Evolutionary conservation across 257 asterid genomes (phyloP), one percentile per base, ranked within the genome.

Genomic region (Catharanthus roseus): DNA sequence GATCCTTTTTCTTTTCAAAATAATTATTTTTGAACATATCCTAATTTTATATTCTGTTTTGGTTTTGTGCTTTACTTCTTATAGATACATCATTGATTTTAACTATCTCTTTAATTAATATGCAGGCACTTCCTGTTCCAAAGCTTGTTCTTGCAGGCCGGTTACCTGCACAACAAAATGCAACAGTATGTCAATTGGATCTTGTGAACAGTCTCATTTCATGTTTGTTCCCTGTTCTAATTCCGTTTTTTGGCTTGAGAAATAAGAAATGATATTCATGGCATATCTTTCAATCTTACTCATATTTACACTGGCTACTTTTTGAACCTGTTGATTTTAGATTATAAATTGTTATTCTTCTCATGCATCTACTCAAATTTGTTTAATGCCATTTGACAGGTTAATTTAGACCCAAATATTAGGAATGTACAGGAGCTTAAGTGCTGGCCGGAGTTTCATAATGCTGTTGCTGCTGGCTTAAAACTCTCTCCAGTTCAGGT

Each of bases 91-190:
- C 66, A 39, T 64, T 24, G 64, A 45, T 36, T 61, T 28, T 65
- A 54, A 58, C 50, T 42, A 67, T 70, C 47, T 66, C 38, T 69
- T 47, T 29, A 61, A 39, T 58, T 68, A 45, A 45, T 76, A 62
- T 33, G 83, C 90, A 91, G 99, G 95, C 97, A 77, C 96, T 93
- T 73, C 78, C 87, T 55, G 97, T 91, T 54, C 99, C 99, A 61
- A 93, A 93, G 85, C 99, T 93, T 85, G 95, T 91, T 78, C 86
- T 93, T 83, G 97, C 99, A 45, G 97, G 99, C 77, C 92, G 96
- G 72, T 78, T 93, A 81, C 97, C 99, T 58, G 95, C 97, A 18
- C 99, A 93, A 79, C 97, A 93, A 82, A 93, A 93, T 80, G 99
- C 99, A 67, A 87, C 89, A 34, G 99, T 93, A 85, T 81, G 85